Evolutionary conservation across 306 rosid species (phyloP).

Genomic region (Pyrus bretschneideri): DNA sequence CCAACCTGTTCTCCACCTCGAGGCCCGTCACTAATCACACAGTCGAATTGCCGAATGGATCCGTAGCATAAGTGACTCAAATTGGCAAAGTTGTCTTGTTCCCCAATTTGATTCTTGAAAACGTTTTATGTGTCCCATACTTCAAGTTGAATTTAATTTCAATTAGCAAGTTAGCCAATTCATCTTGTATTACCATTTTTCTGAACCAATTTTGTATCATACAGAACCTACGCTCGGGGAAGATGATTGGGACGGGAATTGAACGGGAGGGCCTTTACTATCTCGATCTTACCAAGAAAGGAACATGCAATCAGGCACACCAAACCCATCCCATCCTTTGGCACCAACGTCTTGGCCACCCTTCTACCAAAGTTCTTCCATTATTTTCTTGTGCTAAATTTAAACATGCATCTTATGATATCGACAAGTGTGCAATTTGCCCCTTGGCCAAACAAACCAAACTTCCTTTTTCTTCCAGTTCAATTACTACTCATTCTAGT

Average conservation of each 20-base stretch:
- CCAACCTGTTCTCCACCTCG: background rate
- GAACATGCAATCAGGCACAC: background rate
- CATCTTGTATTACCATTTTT: too few species aligned
- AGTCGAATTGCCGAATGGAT: background rate
- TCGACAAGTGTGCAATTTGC: too few species aligned
- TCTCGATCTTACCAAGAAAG: background rate
- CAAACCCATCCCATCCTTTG: background rate
- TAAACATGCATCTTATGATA: too few species aligned
- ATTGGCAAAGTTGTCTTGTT: background rate
- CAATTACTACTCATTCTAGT: too few species aligned
- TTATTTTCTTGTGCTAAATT: fast-evolving
- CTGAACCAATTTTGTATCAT: too few species aligned
- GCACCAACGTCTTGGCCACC: background rate
- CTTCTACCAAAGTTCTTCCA: background rate
- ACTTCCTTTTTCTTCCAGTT: too few species aligned
- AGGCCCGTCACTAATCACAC: background rate
- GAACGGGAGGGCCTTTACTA: too few species aligned
- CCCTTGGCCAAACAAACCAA: too few species aligned
- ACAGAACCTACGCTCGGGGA: too few species aligned
- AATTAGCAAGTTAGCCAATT: too few species aligned
- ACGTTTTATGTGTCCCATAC: background rate
- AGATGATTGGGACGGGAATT: too few species aligned
- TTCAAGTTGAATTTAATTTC: background rate
- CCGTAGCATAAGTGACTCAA: too few species aligned
- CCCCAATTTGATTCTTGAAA: background rate